Evolutionary conservation across 768 basidiomycete genomes (phyloP).

Genomic region (Leccinum longicurvipes): DNA sequence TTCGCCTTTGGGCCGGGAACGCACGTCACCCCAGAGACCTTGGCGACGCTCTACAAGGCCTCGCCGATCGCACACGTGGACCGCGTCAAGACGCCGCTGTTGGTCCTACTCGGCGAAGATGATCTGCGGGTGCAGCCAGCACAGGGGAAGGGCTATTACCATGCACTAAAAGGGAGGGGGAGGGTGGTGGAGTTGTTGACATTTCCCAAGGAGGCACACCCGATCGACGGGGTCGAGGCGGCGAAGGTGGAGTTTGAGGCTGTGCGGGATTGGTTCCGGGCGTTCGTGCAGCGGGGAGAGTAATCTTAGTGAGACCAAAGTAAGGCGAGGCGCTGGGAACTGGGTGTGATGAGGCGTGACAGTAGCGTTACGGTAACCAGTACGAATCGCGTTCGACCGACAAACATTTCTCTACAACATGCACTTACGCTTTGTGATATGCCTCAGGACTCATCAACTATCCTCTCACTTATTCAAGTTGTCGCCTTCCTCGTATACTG

Average conservation of each 20-base stretch:
- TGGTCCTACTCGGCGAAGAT: slow-evolving; percentile 55
- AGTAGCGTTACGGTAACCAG: no score
- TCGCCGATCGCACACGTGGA: slow-evolving; percentile 59
- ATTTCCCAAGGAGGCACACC: slow-evolving; percentile 61
- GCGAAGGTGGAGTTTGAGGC: slow-evolving; percentile 51
- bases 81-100: slow-evolving; percentile 47
- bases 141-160: slow-evolving; percentile 62
- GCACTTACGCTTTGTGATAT: no score
- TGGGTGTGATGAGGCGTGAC: no score
- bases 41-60: slow-evolving; percentile 40
- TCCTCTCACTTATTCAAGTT: no score
- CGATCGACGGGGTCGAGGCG: slow-evolving; percentile 61
- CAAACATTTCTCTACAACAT: no score
- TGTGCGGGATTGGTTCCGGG: slow-evolving; percentile 47
- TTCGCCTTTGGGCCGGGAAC: slow-evolving; percentile 32
- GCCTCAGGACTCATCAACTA: no score
- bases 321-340: no score
- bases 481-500: no score
- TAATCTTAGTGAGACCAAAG: no score
- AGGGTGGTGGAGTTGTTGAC: slow-evolving; percentile 53
- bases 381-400: no score
- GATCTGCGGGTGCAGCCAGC: slow-evolving; percentile 62
- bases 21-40: slow-evolving; percentile 45
- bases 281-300: slow-evolving; percentile 8
- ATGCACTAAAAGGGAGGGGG: slow-evolving; percentile 51